phyloP scores from a whole-genome alignment of 1,284 basidiomycete species.

The Phellopilus nigrolimitatus region DNA sequence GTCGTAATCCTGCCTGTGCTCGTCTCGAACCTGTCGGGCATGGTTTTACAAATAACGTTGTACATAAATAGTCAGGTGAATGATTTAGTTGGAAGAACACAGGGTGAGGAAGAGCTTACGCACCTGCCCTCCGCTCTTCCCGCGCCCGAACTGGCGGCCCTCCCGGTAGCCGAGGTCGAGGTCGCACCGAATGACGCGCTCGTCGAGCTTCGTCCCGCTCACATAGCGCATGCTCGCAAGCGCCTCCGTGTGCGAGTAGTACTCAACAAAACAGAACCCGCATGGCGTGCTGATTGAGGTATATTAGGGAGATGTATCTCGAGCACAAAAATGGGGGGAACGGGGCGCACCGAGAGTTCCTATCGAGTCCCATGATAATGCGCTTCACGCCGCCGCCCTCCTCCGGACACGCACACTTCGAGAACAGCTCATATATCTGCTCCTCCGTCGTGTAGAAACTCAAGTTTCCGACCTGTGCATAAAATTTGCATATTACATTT shows the following conservation, averaged over 20 bases:
- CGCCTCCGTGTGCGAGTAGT: slow-evolving; percentile 94
- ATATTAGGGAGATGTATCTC: too few relatives aligned
- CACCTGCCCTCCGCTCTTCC: slow-evolving; percentile 94
- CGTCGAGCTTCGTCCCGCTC: slow-evolving; percentile 97
- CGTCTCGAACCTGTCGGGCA: slow-evolving; percentile 81
- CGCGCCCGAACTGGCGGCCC: slow-evolving; percentile 95
- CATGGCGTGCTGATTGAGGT: slow-evolving; percentile 98
- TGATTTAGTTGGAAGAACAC: background rate
- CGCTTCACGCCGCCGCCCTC: slow-evolving; percentile 96
- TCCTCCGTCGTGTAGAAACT: slow-evolving; percentile 99
- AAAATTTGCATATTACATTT: too few relatives aligned
- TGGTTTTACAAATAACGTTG: too few relatives aligned
- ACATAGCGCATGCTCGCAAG: slow-evolving; percentile 91
- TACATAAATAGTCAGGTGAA: background rate
- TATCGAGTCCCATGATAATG: slow-evolving; percentile 98
- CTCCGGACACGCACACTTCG: slow-evolving; percentile 84
- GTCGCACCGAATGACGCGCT: slow-evolving; percentile 97
- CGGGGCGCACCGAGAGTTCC: slow-evolving; percentile 76
- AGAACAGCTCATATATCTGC: slow-evolving; percentile 98
- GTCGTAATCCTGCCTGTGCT: slow-evolving; percentile 97
- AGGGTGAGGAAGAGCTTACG: slow-evolving; percentile 7
- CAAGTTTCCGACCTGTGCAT: slow-evolving; percentile 83
- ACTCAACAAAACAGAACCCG: slow-evolving; percentile 99
- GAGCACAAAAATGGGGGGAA: slow-evolving; percentile 11
- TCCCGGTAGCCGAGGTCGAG: slow-evolving; percentile 97